phyloP scores from a whole-genome alignment of 768 basidiomycete genomes.

The Lactifluus hygrophoroides region DNA sequence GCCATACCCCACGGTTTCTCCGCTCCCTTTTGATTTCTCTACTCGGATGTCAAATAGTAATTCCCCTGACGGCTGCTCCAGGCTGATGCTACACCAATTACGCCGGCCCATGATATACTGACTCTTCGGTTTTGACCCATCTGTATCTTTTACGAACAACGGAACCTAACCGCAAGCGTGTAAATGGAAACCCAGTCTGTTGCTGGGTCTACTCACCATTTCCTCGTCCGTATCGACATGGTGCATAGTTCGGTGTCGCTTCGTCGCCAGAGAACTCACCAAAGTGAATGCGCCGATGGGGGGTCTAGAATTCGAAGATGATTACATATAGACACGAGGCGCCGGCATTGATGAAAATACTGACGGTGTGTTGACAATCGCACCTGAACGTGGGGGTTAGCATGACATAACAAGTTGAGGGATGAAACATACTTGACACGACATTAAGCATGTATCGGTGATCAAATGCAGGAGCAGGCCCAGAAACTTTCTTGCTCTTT shows the following conservation, averaged over 20 bases:
- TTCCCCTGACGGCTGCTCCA: constrained; percentile 49
- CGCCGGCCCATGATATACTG: constrained; percentile 81
- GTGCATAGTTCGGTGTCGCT: constrained; percentile 83
- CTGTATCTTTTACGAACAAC: constrained; percentile 66
- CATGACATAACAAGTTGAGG: background rate
- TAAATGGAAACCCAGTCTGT: background rate
- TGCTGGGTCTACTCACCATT: constrained; percentile 44
- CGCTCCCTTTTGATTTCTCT: constrained; percentile 75
- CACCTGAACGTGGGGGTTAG: constrained; percentile 36
- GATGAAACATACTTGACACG: constrained; percentile 51
- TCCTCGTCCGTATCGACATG: constrained; percentile 74
- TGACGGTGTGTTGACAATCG: constrained; percentile 95
- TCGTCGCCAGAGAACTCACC: constrained; percentile 72
- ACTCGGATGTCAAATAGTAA: constrained; percentile 78
- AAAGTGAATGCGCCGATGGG: constrained; percentile 66
- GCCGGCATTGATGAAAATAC: constrained; percentile 23
- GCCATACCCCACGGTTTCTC: constrained; percentile 70
- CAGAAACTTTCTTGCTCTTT: constrained; percentile 38
- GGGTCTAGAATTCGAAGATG: constrained; percentile 31
- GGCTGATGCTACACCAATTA: constrained; percentile 76
- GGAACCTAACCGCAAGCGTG: constrained; percentile 44
- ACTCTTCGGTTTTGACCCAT: constrained; percentile 66
- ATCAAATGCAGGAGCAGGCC: constrained; percentile 49
- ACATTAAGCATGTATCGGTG: constrained; percentile 88
- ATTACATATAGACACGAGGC: background rate